Percentiles rank a stretch among this genome's conserved stretches.
These are phyloP conservation scores for Rhizophagus clarus DNA, from an alignment of 192 early-diverging fungal species.

Conservation along the genomic window DNA sequence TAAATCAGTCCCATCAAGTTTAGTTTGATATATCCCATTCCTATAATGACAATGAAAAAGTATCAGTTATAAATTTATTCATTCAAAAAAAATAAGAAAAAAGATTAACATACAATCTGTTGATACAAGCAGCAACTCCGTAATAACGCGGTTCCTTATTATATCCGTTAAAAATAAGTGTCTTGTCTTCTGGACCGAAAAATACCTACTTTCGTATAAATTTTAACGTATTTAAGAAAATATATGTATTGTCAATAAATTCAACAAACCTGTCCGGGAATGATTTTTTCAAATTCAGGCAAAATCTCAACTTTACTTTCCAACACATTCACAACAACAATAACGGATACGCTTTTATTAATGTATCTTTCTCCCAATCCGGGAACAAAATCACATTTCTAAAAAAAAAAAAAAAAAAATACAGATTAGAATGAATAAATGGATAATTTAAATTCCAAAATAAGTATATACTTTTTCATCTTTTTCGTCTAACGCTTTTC, in stretches of 20 bases:
- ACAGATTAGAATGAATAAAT: background rate
- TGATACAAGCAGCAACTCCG: slow-evolving; percentile 70
- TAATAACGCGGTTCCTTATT: slow-evolving; percentile 53
- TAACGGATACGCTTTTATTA: slow-evolving; percentile 57
- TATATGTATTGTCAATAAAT: background rate
- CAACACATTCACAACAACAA: slow-evolving; percentile 57
- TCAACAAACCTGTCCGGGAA: slow-evolving; percentile 41
- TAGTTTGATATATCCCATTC: slow-evolving; percentile 1
- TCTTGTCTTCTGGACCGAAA: slow-evolving; percentile 49
- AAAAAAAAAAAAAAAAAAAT: background rate
- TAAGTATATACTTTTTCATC: slow-evolving; percentile 25
- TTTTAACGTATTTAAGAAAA: background rate
- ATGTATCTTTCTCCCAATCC: slow-evolving; percentile 75
- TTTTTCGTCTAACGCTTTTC: slow-evolving; percentile 51
- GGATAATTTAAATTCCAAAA: background rate
- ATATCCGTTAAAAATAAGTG: slow-evolving; percentile 71
- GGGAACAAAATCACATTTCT: slow-evolving; percentile 35
- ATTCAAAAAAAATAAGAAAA: background rate
- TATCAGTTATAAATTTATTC: background rate
- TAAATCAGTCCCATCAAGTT: slow-evolving; percentile 11
- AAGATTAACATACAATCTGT: slow-evolving; percentile 48
- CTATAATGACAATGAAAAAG: background rate
- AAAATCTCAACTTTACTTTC: slow-evolving; percentile 41
- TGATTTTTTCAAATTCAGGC: slow-evolving; percentile 40
- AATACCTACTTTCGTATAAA: slow-evolving; percentile 43